phyloP scores from a whole-genome alignment of 371 early-diverging fungal genomes.

The Paraphysoderma sedebokerense region DNA sequence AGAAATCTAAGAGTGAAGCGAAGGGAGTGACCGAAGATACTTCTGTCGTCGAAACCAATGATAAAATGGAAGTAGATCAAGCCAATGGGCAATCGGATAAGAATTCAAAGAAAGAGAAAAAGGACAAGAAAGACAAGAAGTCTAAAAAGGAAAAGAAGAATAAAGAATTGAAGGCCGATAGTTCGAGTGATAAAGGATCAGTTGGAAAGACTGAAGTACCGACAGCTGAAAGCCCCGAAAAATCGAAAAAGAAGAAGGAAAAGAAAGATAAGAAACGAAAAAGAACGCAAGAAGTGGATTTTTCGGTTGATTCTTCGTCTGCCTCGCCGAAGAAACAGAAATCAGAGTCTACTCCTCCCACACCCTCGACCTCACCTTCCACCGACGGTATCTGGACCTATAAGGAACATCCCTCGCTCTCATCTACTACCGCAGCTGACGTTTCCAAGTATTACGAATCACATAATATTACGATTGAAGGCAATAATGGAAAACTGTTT shows the following conservation, averaged over 20 bases:
- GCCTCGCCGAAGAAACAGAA: slow-evolving; percentile 14
- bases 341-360: slow-evolving; percentile 7
- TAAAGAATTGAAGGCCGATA: slow-evolving; percentile 1
- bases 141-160: slow-evolving; percentile 3
- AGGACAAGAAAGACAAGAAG: slow-evolving; percentile 5
- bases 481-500: neutral
- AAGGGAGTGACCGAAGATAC: no score
- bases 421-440: neutral
- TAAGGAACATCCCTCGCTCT: neutral
- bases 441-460: neutral
- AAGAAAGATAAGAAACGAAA: slow-evolving; percentile 7
- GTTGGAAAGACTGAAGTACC: slow-evolving; percentile 12
- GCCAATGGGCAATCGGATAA: neutral
- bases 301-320: no score
- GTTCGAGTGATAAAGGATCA: no score
- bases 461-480: slow-evolving; percentile 3
- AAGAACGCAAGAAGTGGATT: slow-evolving; percentile 4
- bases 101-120: slow-evolving; percentile 1
- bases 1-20: no score
- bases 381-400: slow-evolving; percentile 3
- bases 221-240: slow-evolving; percentile 2
- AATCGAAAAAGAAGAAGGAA: slow-evolving; percentile 12
- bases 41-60: no score
- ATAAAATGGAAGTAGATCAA: no score
- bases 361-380: no score